Conservation (phyloP, 768 basidiomycete genomes). For the Boletus rex-veris region DNA sequence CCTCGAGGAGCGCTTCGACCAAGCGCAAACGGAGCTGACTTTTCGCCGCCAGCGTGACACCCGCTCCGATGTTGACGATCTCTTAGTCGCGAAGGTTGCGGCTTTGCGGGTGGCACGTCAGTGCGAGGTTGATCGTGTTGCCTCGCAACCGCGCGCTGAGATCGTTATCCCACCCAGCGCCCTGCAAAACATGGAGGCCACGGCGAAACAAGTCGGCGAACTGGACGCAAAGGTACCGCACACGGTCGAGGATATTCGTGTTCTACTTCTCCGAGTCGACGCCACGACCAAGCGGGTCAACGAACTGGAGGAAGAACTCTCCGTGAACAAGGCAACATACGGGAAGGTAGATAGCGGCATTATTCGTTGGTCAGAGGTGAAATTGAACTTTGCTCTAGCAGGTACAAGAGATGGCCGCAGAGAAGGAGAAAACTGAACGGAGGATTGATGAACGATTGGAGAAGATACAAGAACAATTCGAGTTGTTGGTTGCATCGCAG, state of each 20-base stretch:
- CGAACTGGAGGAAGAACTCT: constrained; percentile 23
- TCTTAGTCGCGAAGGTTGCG: constrained; percentile 16
- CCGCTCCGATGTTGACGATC: constrained; percentile 16
- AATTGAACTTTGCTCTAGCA: constrained; percentile 11
- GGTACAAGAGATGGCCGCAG: constrained; percentile 13
- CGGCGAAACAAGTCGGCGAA: constrained; percentile 12
- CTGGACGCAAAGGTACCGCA: constrained; percentile 24
- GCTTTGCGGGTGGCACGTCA: constrained; percentile 21
- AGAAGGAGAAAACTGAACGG: constrained; percentile 12
- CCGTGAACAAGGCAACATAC: constrained; percentile 11
- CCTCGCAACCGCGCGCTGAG: constrained; percentile 13
- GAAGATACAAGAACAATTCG: constrained; percentile 17
- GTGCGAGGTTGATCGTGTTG: constrained; percentile 16
- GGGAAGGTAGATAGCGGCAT: constrained; percentile 13
- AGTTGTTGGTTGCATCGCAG: constrained; percentile 11
- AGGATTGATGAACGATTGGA: constrained; percentile 13
- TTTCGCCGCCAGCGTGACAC: constrained; percentile 20
- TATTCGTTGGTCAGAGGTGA: neutral
- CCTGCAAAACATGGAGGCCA: constrained; percentile 18
- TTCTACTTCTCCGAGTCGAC: constrained; percentile 23
- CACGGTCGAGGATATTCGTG: constrained; percentile 24
- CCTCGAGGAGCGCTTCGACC: constrained; percentile 31
- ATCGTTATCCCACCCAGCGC: constrained; percentile 19
- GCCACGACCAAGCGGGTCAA: constrained; percentile 18
- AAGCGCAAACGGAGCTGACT: constrained; percentile 30